Evolutionary conservation across 768 basidiomycete species (phyloP), one percentile per base, ranked within the genome.

Genomic region (Xerocomellus chrysenteron): DNA sequence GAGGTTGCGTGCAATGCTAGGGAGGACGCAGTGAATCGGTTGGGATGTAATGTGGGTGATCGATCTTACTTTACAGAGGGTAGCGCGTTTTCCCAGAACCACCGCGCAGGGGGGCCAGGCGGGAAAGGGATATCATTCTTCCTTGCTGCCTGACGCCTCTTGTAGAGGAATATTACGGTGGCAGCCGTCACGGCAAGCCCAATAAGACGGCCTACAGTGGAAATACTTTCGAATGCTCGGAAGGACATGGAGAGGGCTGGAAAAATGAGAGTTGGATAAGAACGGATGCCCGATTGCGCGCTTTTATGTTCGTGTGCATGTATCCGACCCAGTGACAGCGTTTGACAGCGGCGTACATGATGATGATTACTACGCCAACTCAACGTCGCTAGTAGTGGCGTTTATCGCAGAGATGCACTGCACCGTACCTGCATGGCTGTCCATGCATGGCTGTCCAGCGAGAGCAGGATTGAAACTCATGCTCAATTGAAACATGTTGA

Each of bases 1-100:
- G 42, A 83, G 80, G 7, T 54, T 60, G 26, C 21, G 58, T n/a
- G 66, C 65, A 36, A 65, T 53, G 13, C 60, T 68, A 11, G 6
- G 8, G 30, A 12, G 33, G 26, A 30, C 1, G 8, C 8, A 10
- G 28, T 39, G 9, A 30, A 2, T 4, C 24, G 9, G 28, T 45
- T 6, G 9, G 2, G 33, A 28, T 32, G 26, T 1, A 39, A 37
- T 6, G 0, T 9, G 7, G 17, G 21, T 12, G 14, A 10, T 21
- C 24, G 19, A 8, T 50, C 64, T 53, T 50, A 70, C 68, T 68
- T 55, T 33, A 41, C 47, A 13, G 50, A 3, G 10, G 68, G 66
- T 4, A 70, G 13, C 0, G 54, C 45, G 9, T 57, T 70, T 5
- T 65, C 60, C 65, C 63, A 61, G 56, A 66, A 62, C 68, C 66